Conservation (phyloP, 805 yeast species). For the Metschnikowia corniflorae region DNA sequence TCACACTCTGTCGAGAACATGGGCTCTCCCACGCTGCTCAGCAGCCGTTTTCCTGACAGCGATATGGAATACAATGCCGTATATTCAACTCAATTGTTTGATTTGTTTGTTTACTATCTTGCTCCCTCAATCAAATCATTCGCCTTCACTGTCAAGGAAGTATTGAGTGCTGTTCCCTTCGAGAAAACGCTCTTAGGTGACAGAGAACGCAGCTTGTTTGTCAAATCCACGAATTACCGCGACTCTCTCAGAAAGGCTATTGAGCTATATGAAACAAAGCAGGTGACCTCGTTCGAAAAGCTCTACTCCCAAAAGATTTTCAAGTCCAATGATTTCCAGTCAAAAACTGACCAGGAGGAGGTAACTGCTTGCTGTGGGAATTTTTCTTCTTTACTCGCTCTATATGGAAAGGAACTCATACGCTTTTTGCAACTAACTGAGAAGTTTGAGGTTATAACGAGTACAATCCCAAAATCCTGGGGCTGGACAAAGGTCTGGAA, state of each 20-base stretch:
- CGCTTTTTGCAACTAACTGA: conserved; percentile 44
- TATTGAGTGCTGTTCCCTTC: conserved; percentile 58
- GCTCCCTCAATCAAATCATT: conserved; percentile 74
- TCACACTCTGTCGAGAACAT: conserved; percentile 31
- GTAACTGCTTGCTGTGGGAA: conserved; percentile 84
- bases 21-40: conserved; percentile 7
- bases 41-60: conserved; percentile 20
- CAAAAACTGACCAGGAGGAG: conserved; percentile 66
- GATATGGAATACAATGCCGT: conserved; percentile 22
- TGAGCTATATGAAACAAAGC: conserved; percentile 53
- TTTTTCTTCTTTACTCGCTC: conserved; percentile 61
- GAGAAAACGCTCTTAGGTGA: conserved; percentile 25
- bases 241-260: conserved; percentile 49
- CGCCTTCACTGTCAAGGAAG: conserved; percentile 58
- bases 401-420: conserved; percentile 57
- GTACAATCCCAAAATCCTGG: conserved; percentile 35
- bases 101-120: conserved; percentile 59
- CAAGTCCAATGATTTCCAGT: conserved; percentile 29
- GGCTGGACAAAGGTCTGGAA: conserved; percentile 55
- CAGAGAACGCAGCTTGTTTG: conserved; percentile 29
- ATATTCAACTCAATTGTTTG: conserved; percentile 49
- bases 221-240: conserved; percentile 42
- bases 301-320: conserved; percentile 57
- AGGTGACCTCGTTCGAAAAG: conserved; percentile 52
- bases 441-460: conserved; percentile 32